These are phyloP conservation scores for Sugiyamaella novakii DNA, from an alignment of 1,139 yeast species.

Conservation along the genomic window DNA sequence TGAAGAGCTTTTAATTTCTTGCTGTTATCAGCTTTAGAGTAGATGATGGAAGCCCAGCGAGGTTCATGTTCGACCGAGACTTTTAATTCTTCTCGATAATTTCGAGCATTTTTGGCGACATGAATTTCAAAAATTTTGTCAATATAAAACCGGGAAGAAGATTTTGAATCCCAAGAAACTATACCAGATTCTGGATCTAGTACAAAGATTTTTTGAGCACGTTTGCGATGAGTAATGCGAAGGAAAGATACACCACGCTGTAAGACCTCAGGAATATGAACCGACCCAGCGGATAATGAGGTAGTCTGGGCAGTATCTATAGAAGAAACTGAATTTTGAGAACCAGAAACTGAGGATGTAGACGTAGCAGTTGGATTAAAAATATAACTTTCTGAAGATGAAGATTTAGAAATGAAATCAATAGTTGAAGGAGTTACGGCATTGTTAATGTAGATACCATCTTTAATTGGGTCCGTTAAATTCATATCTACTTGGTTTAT, in stretches of 20 bases:
- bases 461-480: neutral
- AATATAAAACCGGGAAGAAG: conserved; percentile 56
- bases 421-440: neutral
- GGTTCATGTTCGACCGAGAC: conserved; percentile 65
- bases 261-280: conserved; percentile 39
- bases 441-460: neutral
- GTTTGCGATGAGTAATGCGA: conserved; percentile 70
- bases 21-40: conserved; percentile 49
- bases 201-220: conserved; percentile 54
- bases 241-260: conserved; percentile 49
- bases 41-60: conserved; percentile 81
- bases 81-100: conserved; percentile 81
- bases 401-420: neutral
- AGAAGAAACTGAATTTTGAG: conserved; percentile 1
- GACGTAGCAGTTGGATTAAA: neutral
- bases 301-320: neutral
- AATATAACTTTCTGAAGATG: neutral
- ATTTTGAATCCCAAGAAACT: conserved; percentile 55
- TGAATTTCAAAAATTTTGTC: conserved; percentile 74
- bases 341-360: conserved; percentile 1
- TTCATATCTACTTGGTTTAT: neutral
- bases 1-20: conserved; percentile 65
- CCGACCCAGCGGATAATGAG: conserved; percentile 2
- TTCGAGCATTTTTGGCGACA: conserved; percentile 68
- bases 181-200: conserved; percentile 50